Conservation (phyloP, 2,329 filamentous ascomycete genomes). For the Fusarium pseudograminearum region DNA sequence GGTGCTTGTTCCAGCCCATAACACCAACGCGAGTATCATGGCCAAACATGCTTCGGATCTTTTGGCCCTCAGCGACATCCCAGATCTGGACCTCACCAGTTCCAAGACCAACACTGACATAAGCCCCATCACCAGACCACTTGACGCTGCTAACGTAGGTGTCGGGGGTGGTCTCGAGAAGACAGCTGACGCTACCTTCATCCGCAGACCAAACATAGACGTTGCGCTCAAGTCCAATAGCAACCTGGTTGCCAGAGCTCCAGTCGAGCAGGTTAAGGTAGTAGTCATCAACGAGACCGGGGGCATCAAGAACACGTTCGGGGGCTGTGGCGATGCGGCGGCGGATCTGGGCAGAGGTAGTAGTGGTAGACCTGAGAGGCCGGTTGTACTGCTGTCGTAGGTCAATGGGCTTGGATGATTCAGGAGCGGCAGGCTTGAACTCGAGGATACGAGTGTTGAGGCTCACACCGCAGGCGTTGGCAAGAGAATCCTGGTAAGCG, state of each 20-base stretch:
- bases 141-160: slow-evolving; percentile 99
- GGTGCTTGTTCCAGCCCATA: slow-evolving; percentile 99
- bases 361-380: slow-evolving; percentile 82
- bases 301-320: slow-evolving; percentile 95
- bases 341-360: slow-evolving; percentile 85
- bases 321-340: slow-evolving; percentile 94
- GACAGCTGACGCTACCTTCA: slow-evolving; percentile 86
- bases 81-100: slow-evolving; percentile 99
- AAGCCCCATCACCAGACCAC: slow-evolving; percentile 97
- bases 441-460: slow-evolving; percentile 95
- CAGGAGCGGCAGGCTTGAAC: slow-evolving; percentile 98
- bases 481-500: slow-evolving; percentile 92
- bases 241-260: slow-evolving; percentile 97
- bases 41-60: slow-evolving; percentile 98
- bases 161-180: slow-evolving; percentile 88
- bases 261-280: slow-evolving; percentile 99
- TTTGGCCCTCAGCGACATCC: slow-evolving; percentile 94
- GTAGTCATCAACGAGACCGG: slow-evolving; percentile 97
- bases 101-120: slow-evolving; percentile 94
- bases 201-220: slow-evolving; percentile 99
- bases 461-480: slow-evolving; percentile 90
- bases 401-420: slow-evolving; percentile 98
- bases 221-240: slow-evolving; percentile 94
- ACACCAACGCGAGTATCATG: slow-evolving; percentile 97
- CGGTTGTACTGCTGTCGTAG: slow-evolving; percentile 98